A percentile compares a stretch with the other conserved stretches of the same genome.
These are phyloP conservation scores for Crotalaria pallida DNA, from an alignment of 306 rosid genomes.

Conservation along the genomic window DNA sequence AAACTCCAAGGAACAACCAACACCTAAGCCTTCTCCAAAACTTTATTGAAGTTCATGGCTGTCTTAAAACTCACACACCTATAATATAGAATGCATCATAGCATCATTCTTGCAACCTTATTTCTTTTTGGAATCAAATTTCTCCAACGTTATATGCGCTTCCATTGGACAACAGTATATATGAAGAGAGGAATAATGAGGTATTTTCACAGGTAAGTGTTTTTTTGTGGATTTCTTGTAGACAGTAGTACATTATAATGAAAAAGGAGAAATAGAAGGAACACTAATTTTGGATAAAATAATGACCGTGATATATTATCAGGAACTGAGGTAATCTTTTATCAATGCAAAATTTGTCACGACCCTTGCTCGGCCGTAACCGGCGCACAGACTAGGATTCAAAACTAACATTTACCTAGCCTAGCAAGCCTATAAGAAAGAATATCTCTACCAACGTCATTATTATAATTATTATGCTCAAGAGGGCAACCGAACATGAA, in stretches of 20 bases:
- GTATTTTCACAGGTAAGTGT: background rate
- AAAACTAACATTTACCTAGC: too few relatives aligned
- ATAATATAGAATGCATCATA: too few relatives aligned
- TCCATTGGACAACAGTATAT: background rate
- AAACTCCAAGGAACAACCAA: too few relatives aligned
- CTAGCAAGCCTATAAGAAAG: too few relatives aligned
- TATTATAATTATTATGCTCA: too few relatives aligned
- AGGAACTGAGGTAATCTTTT: slow-evolving; percentile 64
- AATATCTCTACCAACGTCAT: too few relatives aligned
- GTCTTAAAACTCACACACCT: background rate
- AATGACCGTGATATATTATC: background rate
- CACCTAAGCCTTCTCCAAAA: too few relatives aligned
- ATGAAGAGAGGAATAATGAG: background rate
- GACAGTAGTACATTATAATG: too few relatives aligned
- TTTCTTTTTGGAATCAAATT: background rate
- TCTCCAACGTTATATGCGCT: background rate
- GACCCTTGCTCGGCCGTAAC: too few relatives aligned
- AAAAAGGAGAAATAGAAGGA: background rate
- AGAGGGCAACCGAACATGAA: too few relatives aligned
- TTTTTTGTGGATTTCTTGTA: background rate
- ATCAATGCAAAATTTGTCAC: slow-evolving; percentile 46
- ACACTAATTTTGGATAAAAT: background rate
- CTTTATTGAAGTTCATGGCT: background rate
- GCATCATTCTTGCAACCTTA: background rate
- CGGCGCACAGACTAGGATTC: too few relatives aligned